Evolutionary conservation across 2,329 filamentous ascomycete genomes (phyloP), one percentile per base, ranked within the genome.

Genomic region (Teratosphaeria pseudoeucalypti): DNA sequence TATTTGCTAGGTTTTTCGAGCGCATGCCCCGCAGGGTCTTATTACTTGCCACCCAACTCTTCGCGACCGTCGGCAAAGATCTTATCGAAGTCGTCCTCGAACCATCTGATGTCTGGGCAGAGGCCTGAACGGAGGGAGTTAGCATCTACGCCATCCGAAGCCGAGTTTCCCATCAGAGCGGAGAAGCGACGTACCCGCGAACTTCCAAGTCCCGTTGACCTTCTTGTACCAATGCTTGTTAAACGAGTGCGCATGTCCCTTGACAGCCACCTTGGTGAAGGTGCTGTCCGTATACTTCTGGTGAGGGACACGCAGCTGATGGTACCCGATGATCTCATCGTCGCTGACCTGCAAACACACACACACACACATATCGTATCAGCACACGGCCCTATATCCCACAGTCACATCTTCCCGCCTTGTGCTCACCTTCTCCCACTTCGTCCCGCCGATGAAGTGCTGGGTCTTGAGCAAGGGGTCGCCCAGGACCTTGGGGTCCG

Each of bases 291-390:
- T 78, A 72, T 83, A 83, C 64, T 74, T 75, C 70, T 83, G 81
- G 66, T 84, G 81, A 16, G 81, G 80, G 53, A 83, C 81, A 34
- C 81, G 80, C 63, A 84, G 75, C 73, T 84, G 81, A 68, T 84
- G 81, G 69, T 77, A 78, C 59, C 81, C 79, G 32, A 73, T 77
- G 61, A 82, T 79, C 62, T 80, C 76, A 61, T 60, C 58, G 11
- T 60, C 58, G 47, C 49, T 54, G 47, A 58, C 43, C 43, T 49
- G n/a, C 19, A 23, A 49, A 10, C 43, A 49, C n/a, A 16, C 9
- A 10, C 43, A 19, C 43, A 23, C 23, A 23, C 2, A 2, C 23
- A 23, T 23, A 23, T 23, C n/a, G 19, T 11, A 49, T 49, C 43
- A 49, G 43, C 43, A 49, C 43, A 7, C 9, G 5, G 3, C 43